Percentiles rank a stretch among this genome's conserved stretches.
phyloP scores from a whole-genome alignment of 495 filamentous ascomycete genomes.

The Xylaria bambusicola region DNA sequence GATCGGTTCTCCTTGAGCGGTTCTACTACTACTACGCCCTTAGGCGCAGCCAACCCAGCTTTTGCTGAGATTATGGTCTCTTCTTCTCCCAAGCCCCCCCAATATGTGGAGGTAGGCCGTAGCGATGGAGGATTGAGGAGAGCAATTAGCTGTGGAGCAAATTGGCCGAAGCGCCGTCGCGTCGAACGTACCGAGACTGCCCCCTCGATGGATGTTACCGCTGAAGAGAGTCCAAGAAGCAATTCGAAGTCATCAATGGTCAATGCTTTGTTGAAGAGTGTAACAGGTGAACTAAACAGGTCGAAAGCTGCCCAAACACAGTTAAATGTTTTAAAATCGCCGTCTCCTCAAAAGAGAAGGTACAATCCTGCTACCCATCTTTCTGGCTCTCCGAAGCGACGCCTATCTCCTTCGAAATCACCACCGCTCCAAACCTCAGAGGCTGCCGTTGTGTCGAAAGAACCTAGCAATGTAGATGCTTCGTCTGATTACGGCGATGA shows the following conservation, averaged over 20 bases:
- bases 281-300: conserved; percentile 42
- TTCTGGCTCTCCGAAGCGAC: conserved; percentile 22
- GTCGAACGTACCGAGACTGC: conserved; percentile 37
- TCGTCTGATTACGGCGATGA: conserved; percentile 51
- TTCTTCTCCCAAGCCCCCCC: conserved; percentile 68
- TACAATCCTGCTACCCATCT: conserved; percentile 20
- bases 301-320: conserved; percentile 27
- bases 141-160: conserved; percentile 71
- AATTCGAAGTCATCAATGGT: conserved; percentile 54
- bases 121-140: conserved; percentile 61
- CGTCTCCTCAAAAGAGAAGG: conserved; percentile 33
- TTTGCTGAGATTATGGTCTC: conserved; percentile 66
- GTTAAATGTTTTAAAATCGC: conserved; percentile 27
- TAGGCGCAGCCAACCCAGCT: conserved; percentile 46
- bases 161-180: conserved; percentile 64
- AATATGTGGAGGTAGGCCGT: conserved; percentile 43
- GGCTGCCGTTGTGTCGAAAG: conserved; percentile 6
- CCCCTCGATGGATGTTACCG: conserved; percentile 12
- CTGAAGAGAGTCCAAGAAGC: conserved; percentile 25
- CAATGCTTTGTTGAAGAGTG: conserved; percentile 45
- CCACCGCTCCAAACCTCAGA: neutral
- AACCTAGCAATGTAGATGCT: conserved; percentile 13
- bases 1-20: conserved; percentile 63
- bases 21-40: conserved; percentile 33
- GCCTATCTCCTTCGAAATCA: conserved; percentile 19